Evolutionary conservation across 441 rosid genomes (phyloP).

Genomic region (Francoa sonchifolia): DNA sequence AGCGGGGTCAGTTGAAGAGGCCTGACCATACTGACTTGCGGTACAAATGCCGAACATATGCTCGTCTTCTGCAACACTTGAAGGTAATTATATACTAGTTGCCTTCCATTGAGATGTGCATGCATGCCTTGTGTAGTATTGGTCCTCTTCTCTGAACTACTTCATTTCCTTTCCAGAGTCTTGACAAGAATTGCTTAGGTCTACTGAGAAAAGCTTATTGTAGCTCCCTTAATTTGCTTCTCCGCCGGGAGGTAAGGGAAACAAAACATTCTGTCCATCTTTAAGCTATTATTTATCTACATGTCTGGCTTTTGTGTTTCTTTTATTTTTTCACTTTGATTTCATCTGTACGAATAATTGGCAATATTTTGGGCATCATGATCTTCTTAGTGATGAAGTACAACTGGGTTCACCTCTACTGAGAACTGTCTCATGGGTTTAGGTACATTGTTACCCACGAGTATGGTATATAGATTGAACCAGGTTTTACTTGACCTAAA

Average conservation of each 20-base stretch:
- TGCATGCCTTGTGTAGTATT: too few relatives aligned
- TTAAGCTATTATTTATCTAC: constrained; percentile 5
- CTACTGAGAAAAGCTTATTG: constrained; percentile 94
- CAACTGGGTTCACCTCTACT: too few relatives aligned
- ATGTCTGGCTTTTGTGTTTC: neutral
- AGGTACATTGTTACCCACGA: too few relatives aligned
- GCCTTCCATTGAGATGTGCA: neutral
- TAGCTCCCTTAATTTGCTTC: constrained; percentile 89
- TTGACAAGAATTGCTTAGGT: constrained; percentile 83
- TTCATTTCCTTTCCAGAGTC: constrained; percentile 44
- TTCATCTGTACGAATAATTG: too few relatives aligned
- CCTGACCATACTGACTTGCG: constrained; percentile 99
- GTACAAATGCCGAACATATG: constrained; percentile 98
- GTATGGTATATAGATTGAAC: too few relatives aligned
- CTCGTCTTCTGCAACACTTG: constrained; percentile 94
- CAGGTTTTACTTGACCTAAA: too few relatives aligned
- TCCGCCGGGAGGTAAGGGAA: constrained; percentile 83
- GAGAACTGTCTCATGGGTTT: too few relatives aligned
- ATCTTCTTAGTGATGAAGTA: too few relatives aligned
- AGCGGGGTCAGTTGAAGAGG: constrained; percentile 97
- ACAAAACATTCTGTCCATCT: constrained; percentile 10
- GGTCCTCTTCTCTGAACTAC: constrained; percentile 8
- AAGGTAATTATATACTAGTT: constrained; percentile 42
- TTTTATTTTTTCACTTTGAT: neutral
- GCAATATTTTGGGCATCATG: too few relatives aligned